Conservation (phyloP, 2,329 filamentous ascomycete species). For the Colletotrichum tanaceti region DNA sequence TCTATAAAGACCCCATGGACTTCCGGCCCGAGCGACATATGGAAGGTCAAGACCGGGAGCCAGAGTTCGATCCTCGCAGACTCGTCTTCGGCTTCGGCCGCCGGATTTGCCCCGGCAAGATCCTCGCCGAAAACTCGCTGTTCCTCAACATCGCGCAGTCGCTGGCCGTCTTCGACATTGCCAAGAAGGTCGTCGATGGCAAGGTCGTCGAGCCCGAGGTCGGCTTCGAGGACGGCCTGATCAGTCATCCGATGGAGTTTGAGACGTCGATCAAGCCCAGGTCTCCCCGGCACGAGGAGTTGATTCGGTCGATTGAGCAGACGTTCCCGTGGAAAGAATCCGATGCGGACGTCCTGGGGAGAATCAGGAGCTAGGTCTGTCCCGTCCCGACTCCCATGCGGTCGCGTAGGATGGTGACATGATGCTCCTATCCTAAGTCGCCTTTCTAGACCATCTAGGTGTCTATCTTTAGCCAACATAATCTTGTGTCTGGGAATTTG, state of each 20-base stretch:
- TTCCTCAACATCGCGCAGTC: conserved; percentile 52
- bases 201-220: not conserved
- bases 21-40: conserved; percentile 5
- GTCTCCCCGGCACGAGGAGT: not conserved
- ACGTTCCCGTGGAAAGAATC: conserved; percentile 12
- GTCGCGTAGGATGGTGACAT: no score
- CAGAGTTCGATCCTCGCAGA: not conserved
- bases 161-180: conserved; percentile 51
- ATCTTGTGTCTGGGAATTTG: no score
- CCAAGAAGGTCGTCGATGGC: not conserved
- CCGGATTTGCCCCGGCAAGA: conserved; percentile 41
- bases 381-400: no score
- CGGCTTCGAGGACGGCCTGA: not conserved
- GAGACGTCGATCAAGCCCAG: conserved; percentile 14
- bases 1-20: conserved; percentile 61
- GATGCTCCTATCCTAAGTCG: no score
- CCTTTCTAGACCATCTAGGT: no score
- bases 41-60: not conserved
- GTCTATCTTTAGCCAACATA: no score
- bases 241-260: conserved; percentile 5
- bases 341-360: not conserved
- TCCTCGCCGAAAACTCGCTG: conserved; percentile 40
- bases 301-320: conserved; percentile 18
- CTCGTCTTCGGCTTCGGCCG: conserved; percentile 42
- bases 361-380: no score